Base-by-base conservation (phyloP, 805 yeast species). In the Sugiyamaella smithiae region DNA sequence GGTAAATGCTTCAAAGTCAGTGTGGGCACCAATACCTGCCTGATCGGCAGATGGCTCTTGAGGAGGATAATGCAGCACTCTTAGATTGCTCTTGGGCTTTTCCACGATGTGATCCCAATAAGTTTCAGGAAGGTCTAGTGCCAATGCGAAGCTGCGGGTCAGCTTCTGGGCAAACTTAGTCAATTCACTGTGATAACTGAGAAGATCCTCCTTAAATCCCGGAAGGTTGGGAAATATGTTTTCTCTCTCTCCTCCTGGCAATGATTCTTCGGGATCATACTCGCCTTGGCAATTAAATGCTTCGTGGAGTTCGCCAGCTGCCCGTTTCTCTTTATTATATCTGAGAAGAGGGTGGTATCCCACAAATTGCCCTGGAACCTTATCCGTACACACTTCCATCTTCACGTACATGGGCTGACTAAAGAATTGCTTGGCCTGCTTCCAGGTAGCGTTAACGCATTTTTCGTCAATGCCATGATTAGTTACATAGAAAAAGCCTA, bases 281-380 rank as follows among this genome's bases (percentile, higher is more conserved):
- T 54, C 56, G 2, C 81, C 76, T 3, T 78, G 84, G 47, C 81
- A 66, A 57, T 81, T 85, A 50, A 76, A 74, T 61, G 81, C 85
- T 56, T 81, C 86, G 49, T 85, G 66, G 73, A 80, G 73, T 57
- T 81, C 86, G 6, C 81, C 84, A 5, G 12, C 11, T 3, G 38
- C 19, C 7, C 38, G 12, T 20, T 35, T 35, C 38, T 35, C 38
- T 19, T 35, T 35, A 20, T 35, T 35, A 19, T 35, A 35, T 14
- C 38, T 16, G 22, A 35, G 54, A 20, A 80, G 64, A 31, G 72
- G 64, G 25, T 80, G 73, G 67, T 74, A 82, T 5, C 82, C 86
- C 57, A 74, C 70, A 55, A 81, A 80, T 54, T 80, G 82, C 5
- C 80, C 80, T 5, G 38, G 38, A 6, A 35, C 38, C 22, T 35